Evolutionary conservation across 2,329 filamentous ascomycete species (phyloP), one percentile per base, ranked within the genome.

Genomic region (Huntiella abstrusa): DNA sequence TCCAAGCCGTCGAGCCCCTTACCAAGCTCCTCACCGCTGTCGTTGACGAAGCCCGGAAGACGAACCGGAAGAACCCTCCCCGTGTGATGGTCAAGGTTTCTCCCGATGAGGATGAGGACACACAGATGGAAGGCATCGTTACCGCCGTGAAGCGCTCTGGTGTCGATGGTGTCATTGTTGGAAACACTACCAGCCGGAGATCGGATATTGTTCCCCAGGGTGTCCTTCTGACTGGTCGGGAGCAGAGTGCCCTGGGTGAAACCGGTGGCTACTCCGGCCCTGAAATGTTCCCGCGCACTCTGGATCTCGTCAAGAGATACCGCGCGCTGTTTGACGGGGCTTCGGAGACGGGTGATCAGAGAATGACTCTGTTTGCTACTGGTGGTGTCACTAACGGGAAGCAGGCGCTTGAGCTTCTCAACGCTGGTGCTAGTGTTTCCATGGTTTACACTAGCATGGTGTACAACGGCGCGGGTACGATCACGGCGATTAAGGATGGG

Each of bases 71-170:
- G 58, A 74, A 70, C 1, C 83, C 80, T 56, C 62, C 62, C 45
- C 76, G 69, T 48, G 84, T 98, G 49, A 94, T 98, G 84, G 91
- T 98, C 56, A 98, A 98, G 67, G 88, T 98, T 15, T 93, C 84
- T 49, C 91, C 91, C 0, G 91, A 98, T 55, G 91, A 96, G 63
- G 85, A 95, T 59, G 76, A 80, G 15, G 77, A 86, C 45, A 68
- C 77, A 47, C 86, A 98, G 59, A 75, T 98, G 51, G 72, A 79
- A 37, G 91, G 87, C 6, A 93, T 98, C 47, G 88, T 85, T 51
- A 75, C 86, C 54, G 87, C 87, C 0, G 78, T 94, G 10, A 81
- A 77, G 67, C 68, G 69, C 53, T 85, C 83, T 50, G 87, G 87
- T 5, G 87, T 96, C 2, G 87, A 95, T 55, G 91, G 91, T 22